These are phyloP conservation scores for Sphaerulina musiva DNA, from an alignment of 2,329 filamentous ascomycete species.

Conservation along the genomic window DNA sequence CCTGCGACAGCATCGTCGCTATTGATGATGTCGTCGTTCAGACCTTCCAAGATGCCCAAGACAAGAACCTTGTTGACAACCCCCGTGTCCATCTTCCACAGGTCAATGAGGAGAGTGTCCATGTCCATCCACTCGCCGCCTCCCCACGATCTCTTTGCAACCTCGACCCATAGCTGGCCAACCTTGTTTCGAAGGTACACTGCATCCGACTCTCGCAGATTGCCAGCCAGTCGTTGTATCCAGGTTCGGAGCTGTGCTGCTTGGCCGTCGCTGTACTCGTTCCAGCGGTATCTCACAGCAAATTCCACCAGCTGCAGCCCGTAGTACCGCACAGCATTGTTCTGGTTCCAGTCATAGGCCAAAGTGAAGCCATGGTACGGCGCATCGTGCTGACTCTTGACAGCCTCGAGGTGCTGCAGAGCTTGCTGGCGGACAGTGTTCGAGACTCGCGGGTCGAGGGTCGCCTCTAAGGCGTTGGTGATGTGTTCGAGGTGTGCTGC, in stretches of 20 bases:
- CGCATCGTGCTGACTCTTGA: slow-evolving; percentile 73
- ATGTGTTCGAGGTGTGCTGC: slow-evolving; percentile 54
- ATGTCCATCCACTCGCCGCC: slow-evolving; percentile 89
- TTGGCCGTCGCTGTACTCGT: slow-evolving; percentile 63
- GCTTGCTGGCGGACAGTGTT: slow-evolving; percentile 79
- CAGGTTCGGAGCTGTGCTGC: slow-evolving; percentile 63
- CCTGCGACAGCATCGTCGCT: slow-evolving; percentile 78
- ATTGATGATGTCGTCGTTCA: slow-evolving; percentile 91
- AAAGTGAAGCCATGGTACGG: slow-evolving; percentile 79
- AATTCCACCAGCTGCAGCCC: slow-evolving; percentile 87
- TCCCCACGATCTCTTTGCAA: slow-evolving; percentile 83
- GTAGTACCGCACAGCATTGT: slow-evolving; percentile 83
- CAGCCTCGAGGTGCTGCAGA: slow-evolving; percentile 73
- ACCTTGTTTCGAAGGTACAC: slow-evolving; percentile 87
- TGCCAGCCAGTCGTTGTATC: slow-evolving; percentile 70
- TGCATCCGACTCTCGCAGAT: slow-evolving; percentile 65
- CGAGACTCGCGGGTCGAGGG: slow-evolving; percentile 73
- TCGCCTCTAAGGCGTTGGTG: slow-evolving; percentile 75
- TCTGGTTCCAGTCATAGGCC: slow-evolving; percentile 66
- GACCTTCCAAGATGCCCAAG: slow-evolving; percentile 76
- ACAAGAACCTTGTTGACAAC: slow-evolving; percentile 75
- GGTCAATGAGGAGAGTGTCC: slow-evolving; percentile 72
- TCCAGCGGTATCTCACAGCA: slow-evolving; percentile 78
- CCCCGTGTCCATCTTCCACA: slow-evolving; percentile 57
- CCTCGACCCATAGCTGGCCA: slow-evolving; percentile 87